These are phyloP conservation scores for Cladobotryum mycophilum DNA, from an alignment of 2,329 filamentous ascomycete species.

Conservation along the genomic window DNA sequence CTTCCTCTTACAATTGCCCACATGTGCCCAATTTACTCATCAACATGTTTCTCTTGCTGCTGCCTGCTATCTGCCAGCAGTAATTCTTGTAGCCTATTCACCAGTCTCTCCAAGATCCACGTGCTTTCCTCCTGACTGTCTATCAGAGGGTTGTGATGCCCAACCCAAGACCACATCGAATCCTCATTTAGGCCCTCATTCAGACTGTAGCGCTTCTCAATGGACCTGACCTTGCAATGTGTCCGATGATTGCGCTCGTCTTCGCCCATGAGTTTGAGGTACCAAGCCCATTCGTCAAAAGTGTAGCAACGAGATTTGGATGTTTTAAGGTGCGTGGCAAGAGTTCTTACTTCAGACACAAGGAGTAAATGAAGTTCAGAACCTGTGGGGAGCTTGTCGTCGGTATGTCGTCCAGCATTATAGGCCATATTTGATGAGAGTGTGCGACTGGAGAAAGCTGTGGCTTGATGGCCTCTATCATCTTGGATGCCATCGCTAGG, in stretches of 20 bases:
- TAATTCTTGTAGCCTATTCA: no score
- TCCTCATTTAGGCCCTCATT: conserved; percentile 13
- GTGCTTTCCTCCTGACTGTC: neutral
- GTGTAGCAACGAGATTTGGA: conserved; percentile 51
- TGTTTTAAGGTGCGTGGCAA: neutral
- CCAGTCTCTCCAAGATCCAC: neutral
- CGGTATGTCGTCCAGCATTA: neutral
- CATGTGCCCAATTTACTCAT: no score
- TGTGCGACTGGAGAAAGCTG: no score
- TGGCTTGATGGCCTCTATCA: no score
- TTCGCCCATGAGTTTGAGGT: conserved; percentile 51
- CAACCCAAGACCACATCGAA: neutral
- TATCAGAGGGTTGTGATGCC: neutral
- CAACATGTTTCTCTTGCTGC: no score
- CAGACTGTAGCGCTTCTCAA: conserved; percentile 50
- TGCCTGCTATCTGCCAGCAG: no score
- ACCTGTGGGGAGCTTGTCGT: conserved; percentile 34
- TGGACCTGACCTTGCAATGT: neutral
- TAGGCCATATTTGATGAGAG: neutral
- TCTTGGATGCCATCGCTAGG: no score
- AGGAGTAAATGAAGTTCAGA: neutral
- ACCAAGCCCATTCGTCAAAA: conserved; percentile 84
- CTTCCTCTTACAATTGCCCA: no score
- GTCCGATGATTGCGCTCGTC: neutral
- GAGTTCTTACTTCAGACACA: neutral